Evolutionary conservation across 1,284 basidiomycete genomes (phyloP).

Genomic region (Tranzscheliella williamsii): DNA sequence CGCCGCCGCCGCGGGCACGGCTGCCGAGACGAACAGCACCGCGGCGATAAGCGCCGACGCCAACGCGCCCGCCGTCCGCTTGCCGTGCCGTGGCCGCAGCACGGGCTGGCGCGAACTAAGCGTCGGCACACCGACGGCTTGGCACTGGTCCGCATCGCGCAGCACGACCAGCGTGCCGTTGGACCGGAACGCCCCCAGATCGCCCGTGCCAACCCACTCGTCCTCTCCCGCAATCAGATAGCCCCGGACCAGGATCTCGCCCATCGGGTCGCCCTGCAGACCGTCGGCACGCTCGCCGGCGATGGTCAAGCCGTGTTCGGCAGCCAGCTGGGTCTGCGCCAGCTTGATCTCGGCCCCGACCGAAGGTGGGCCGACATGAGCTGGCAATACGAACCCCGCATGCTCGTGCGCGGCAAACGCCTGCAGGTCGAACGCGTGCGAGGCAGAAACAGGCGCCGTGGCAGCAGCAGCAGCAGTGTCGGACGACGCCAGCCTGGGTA

Average conservation of each 20-base stretch:
- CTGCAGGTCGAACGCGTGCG: constrained; percentile 55
- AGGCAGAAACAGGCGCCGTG: constrained; percentile 43
- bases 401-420: constrained; percentile 49
- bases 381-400: constrained; percentile 30
- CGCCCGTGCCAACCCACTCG: constrained; percentile 46
- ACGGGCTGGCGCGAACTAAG: constrained; percentile 24
- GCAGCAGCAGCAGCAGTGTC: constrained; percentile 1
- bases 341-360: constrained; percentile 56
- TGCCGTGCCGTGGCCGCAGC: constrained; percentile 12
- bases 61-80: neutral
- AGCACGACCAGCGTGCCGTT: constrained; percentile 57
- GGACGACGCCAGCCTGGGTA: constrained; percentile 16
- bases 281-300: constrained; percentile 19
- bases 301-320: constrained; percentile 17
- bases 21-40: constrained; percentile 3
- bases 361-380: constrained; percentile 55
- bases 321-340: constrained; percentile 28
- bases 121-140: constrained; percentile 18
- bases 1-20: neutral
- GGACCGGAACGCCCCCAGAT: constrained; percentile 48
- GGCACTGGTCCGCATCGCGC: constrained; percentile 21
- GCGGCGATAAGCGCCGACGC: constrained; percentile 6
- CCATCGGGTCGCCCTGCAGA: constrained; percentile 39
- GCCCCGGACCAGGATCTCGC: constrained; percentile 47
- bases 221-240: constrained; percentile 22